Percentiles rank a stretch among this genome's conserved stretches.
Evolutionary conservation across 2,329 filamentous ascomycete genomes (phyloP).

Genomic region (Paraphaeosphaeria minitans): DNA sequence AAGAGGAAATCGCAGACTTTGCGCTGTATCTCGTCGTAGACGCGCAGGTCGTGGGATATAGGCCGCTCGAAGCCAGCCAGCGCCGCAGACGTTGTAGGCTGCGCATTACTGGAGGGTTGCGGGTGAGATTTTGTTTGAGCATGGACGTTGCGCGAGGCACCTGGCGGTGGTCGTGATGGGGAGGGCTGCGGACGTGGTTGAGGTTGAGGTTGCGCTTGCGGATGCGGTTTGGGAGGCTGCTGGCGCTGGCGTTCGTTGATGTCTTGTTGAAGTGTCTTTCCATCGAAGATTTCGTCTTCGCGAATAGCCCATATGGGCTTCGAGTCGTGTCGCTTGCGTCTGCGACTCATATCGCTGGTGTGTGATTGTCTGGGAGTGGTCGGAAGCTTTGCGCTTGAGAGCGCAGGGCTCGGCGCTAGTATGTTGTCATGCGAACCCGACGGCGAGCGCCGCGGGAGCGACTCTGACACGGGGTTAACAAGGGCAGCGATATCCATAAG

Average conservation of each 20-base stretch:
- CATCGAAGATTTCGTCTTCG: slow-evolving; percentile 25
- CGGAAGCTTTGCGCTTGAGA: slow-evolving; percentile 35
- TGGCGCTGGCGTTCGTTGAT: slow-evolving; percentile 24
- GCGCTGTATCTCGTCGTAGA: slow-evolving; percentile 74
- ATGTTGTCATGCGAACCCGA: slow-evolving; percentile 35
- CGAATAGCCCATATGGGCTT: slow-evolving; percentile 45
- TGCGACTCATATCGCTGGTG: slow-evolving; percentile 35
- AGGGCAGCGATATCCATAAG: slow-evolving; percentile 45
- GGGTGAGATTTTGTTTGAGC: slow-evolving; percentile 18
- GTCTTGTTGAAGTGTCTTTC: slow-evolving; percentile 31
- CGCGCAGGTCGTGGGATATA: slow-evolving; percentile 70
- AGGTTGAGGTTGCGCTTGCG: slow-evolving; percentile 11
- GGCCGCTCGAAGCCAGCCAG: slow-evolving; percentile 57
- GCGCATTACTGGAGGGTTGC: slow-evolving; percentile 17
- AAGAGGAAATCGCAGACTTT: slow-evolving; percentile 82
- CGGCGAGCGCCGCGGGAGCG: slow-evolving; percentile 38
- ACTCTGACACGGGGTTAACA: slow-evolving; percentile 41
- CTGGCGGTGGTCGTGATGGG: slow-evolving; percentile 18
- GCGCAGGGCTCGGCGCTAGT: slow-evolving; percentile 35
- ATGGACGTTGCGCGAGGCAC: slow-evolving; percentile 24
- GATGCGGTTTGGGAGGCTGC: slow-evolving; percentile 26
- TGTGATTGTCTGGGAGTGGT: slow-evolving; percentile 27
- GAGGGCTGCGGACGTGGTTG: slow-evolving; percentile 11
- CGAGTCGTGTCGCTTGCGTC: slow-evolving; percentile 44
- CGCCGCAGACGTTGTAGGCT: slow-evolving; percentile 16